Base-by-base conservation (phyloP, 2,329 filamentous ascomycete genomes). In the Geoglossum cookeanum region DNA sequence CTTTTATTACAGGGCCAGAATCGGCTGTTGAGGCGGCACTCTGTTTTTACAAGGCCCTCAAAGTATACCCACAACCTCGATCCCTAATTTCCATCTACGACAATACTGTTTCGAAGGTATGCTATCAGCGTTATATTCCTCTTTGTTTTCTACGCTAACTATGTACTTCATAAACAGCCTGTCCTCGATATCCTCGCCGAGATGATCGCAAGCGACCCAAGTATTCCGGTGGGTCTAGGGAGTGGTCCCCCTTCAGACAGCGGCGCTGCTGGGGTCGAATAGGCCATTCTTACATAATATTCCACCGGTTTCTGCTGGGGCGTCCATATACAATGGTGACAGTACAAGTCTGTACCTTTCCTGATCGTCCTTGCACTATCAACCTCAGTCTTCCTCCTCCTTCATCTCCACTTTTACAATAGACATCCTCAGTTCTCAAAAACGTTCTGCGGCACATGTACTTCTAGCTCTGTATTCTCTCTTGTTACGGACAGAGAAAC, bases 71-170 rank as follows among this genome's bases (percentile, higher is more conserved):
- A 56, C 85, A 87, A 66, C 92, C 91, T 11, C 80, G 84, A 65
- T 92, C 97, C 68, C 77, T 98, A 65, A 96, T 98, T 70, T 80
- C 80, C 66, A 95, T 98, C 71, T 98, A 98, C 73, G 92, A 98
- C 72, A 95, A 94, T 80, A 97, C 92, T 35, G 90, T 97, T 51
- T 85, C 91, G 65, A 96, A 96, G 85, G 90, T 88, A 71, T 59
- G 69, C 58, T 27, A 51, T 30, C 37, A 11, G 15, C 4, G n/a
- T n/a, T n/a, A n/a, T 17, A 32, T 27, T 15, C 7, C 11, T 30
- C 42, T 3, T 17, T 30, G 11, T 33, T 17, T 11, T 27, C 17
- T 35, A 39, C 8, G 1, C 22, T 48, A 13, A 7, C 6, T 49
- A 48, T 33, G 30, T 22, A 29, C 45, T 17, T 57, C 4, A 27